These are phyloP conservation scores for Coniochaeta prunicola DNA, from an alignment of 2,329 filamentous ascomycete species.

Conservation along the genomic window DNA sequence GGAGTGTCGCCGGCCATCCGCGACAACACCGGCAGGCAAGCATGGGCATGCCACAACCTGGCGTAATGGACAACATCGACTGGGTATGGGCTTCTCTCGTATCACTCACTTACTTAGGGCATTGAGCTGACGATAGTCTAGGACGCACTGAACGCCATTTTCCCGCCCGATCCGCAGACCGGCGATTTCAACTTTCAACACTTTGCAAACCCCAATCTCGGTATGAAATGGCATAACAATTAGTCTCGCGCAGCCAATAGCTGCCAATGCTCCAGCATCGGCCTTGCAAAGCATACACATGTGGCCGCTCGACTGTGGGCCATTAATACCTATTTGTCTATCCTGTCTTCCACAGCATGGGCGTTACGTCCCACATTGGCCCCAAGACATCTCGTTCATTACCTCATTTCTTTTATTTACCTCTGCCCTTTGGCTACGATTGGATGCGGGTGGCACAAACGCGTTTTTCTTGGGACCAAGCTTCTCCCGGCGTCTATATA, in stretches of 20 bases:
- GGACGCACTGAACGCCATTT: constrained; percentile 14
- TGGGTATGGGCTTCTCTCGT: constrained; percentile 47
- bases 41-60: constrained; percentile 9
- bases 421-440: neutral
- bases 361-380: neutral
- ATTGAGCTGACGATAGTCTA: constrained; percentile 4
- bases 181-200: constrained; percentile 14
- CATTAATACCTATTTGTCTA: neutral
- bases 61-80: constrained; percentile 49
- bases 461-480: neutral
- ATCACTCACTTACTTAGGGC: too few relatives aligned
- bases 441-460: neutral
- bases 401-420: neutral
- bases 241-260: neutral
- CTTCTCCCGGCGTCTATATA: neutral
- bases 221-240: constrained; percentile 19
- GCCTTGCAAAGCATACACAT: neutral
- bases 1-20: constrained; percentile 19
- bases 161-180: constrained; percentile 17
- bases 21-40: constrained; percentile 10
- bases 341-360: neutral
- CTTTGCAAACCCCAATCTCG: constrained; percentile 27
- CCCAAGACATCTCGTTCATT: neutral
- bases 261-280: neutral
- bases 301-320: neutral